phyloP scores from a whole-genome alignment of 306 rosid species.

The Acmispon strigosus region DNA sequence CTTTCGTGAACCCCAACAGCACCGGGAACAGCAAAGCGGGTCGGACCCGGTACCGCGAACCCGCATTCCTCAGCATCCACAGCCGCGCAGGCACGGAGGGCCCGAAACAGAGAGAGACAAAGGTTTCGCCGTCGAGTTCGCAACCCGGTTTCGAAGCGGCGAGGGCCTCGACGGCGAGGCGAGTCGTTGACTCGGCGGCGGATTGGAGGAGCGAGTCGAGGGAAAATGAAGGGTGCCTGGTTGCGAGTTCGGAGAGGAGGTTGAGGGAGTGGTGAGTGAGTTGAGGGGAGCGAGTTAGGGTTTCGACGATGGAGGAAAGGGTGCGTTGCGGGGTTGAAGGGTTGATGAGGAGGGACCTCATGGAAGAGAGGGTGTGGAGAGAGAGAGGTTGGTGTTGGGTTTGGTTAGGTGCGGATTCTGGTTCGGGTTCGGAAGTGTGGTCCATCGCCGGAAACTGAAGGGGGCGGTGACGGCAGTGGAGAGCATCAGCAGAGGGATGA shows the following conservation, averaged over 20 bases:
- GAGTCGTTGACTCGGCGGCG: slow-evolving; percentile 22
- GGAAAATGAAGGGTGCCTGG: slow-evolving; percentile 25
- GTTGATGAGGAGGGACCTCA: slow-evolving; percentile 45
- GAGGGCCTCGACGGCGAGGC: slow-evolving; percentile 38
- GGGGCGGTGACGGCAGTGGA: background rate
- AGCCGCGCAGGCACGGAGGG: slow-evolving; percentile 37
- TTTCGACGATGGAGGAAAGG: slow-evolving; percentile 32
- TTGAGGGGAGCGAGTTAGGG: slow-evolving; percentile 42
- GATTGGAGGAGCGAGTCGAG: slow-evolving; percentile 25
- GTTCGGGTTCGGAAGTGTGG: background rate
- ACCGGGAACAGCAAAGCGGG: slow-evolving; percentile 44
- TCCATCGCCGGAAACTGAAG: slow-evolving; percentile 6
- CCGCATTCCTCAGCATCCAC: slow-evolving; percentile 68
- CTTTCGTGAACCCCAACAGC: slow-evolving; percentile 73
- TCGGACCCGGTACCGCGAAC: slow-evolving; percentile 22
- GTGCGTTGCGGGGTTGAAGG: slow-evolving; percentile 52
- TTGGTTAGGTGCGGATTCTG: background rate
- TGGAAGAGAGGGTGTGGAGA: slow-evolving; percentile 33
- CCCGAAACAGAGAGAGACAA: slow-evolving; percentile 64
- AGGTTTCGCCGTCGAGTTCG: slow-evolving; percentile 46
- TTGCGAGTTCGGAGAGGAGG: slow-evolving; percentile 51
- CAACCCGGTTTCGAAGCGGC: slow-evolving; percentile 21
- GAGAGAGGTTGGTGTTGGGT: slow-evolving; percentile 22
- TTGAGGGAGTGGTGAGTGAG: slow-evolving; percentile 40
- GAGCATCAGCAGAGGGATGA: background rate